phyloP scores from a whole-genome alignment of 2,329 filamentous ascomycete genomes.

The Exophiala calicioides region DNA sequence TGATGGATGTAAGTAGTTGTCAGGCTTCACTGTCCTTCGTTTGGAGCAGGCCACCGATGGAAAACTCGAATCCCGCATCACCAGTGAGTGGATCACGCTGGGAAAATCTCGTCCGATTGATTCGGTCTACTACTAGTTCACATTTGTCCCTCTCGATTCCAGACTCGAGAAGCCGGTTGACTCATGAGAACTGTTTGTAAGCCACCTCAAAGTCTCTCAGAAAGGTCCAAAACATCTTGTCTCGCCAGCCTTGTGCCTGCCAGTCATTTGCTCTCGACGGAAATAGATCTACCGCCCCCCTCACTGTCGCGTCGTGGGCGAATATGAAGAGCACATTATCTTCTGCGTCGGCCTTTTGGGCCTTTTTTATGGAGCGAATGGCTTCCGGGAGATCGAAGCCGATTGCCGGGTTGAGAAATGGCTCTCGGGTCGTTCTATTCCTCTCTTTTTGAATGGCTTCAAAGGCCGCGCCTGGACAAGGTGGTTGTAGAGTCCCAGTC shows the following conservation, averaged over 20 bases:
- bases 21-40: too few species aligned
- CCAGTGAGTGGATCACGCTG: too few species aligned
- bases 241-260: slow-evolving; percentile 34
- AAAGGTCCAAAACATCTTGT: slow-evolving; percentile 22
- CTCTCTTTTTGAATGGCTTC: slow-evolving; percentile 7
- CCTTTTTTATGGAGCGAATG: slow-evolving; percentile 23
- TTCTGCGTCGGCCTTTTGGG: slow-evolving; percentile 30
- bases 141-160: too few species aligned
- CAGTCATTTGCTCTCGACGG: slow-evolving; percentile 32
- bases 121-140: too few species aligned
- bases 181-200: too few species aligned
- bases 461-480: slow-evolving; percentile 15
- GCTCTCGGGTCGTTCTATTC: slow-evolving; percentile 15
- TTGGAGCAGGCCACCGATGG: too few species aligned
- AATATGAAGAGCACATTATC: slow-evolving; percentile 34
- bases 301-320: slow-evolving; percentile 34
- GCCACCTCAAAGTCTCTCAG: slow-evolving; percentile 20
- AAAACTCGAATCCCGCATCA: too few species aligned
- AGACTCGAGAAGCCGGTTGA: too few species aligned
- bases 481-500: not conserved
- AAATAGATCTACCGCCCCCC: slow-evolving; percentile 33
- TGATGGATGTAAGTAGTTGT: too few species aligned
- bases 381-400: slow-evolving; percentile 19
- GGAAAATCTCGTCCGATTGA: too few species aligned
- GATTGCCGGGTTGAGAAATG: slow-evolving; percentile 37